Percentiles rank a stretch among this genome's conserved stretches.
phyloP scores from a whole-genome alignment of 179 eudicot genomes.

The Nepenthes alata region DNA sequence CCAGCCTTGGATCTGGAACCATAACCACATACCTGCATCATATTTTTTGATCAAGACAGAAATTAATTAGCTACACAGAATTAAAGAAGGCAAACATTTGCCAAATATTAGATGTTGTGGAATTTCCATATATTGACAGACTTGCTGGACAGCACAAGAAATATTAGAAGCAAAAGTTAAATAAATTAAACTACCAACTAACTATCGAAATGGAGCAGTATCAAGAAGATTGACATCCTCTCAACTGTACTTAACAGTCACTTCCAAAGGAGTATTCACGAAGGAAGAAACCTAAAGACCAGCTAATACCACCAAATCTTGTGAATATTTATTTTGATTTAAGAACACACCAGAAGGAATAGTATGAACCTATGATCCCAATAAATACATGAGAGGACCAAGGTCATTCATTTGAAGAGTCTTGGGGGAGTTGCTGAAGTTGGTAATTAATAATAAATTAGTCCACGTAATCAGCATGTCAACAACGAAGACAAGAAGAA shows the following conservation, averaged over 20 bases:
- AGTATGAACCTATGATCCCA: neutral
- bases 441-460: neutral
- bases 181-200: too few species aligned
- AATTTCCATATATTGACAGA: neutral
- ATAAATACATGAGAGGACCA: neutral
- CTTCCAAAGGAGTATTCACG: conserved; percentile 5
- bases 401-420: conserved; percentile 7
- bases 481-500: neutral
- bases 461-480: neutral
- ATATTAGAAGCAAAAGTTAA: neutral
- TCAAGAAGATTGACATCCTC: too few species aligned
- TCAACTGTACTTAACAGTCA: neutral
- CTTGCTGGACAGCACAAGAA: neutral
- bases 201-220: too few species aligned
- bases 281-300: neutral
- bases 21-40: conserved; percentile 77
- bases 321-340: neutral
- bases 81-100: too few species aligned
- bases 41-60: neutral
- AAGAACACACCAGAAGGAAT: neutral
- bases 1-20: conserved; percentile 92
- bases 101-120: too few species aligned
- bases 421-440: neutral
- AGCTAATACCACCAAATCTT: neutral
- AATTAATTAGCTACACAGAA: too few species aligned